Percentiles rank a stretch among this genome's conserved stretches.
phyloP scores from a whole-genome alignment of 352 stramenopile species.

The Globisporangium echinulatum region DNA sequence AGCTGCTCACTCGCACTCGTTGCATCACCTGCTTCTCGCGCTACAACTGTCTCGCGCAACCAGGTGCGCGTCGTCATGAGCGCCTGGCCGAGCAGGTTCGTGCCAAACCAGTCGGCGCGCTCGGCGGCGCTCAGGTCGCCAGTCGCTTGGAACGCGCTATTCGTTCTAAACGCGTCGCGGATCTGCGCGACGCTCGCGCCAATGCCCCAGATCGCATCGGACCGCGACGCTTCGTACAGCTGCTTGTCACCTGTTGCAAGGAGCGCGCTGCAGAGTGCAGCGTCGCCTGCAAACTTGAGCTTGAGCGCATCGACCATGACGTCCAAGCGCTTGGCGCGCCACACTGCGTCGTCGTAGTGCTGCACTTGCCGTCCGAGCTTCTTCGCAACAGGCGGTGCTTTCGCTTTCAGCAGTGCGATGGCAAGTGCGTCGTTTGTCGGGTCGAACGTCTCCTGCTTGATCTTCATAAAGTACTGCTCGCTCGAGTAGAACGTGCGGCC shows the following conservation, averaged over 20 bases:
- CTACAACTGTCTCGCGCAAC: conserved; percentile 9
- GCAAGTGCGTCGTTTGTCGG: conserved; percentile 30
- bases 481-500: conserved; percentile 46
- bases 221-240: conserved; percentile 46
- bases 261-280: conserved; percentile 23
- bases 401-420: conserved; percentile 39
- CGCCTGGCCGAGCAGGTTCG: conserved; percentile 48
- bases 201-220: conserved; percentile 58
- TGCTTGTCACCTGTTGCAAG: conserved; percentile 37
- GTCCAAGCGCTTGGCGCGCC: conserved; percentile 28
- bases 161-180: conserved; percentile 29
- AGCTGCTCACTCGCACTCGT: no score
- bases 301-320: conserved; percentile 58
- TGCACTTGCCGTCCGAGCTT: conserved; percentile 42
- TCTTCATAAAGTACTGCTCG: conserved; percentile 72
- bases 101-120: conserved; percentile 31
- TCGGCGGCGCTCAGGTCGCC: conserved; percentile 30
- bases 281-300: conserved; percentile 45
- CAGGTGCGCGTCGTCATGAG: conserved; percentile 46
- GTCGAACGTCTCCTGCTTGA: conserved; percentile 64
- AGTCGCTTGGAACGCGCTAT: conserved; percentile 21
- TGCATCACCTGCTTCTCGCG: no score
- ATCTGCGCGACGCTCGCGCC: conserved; percentile 37
- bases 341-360: conserved; percentile 48
- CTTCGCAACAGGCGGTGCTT: conserved; percentile 37